Percentiles rank a stretch among this genome's conserved stretches.
phyloP scores from a whole-genome alignment of 2,329 filamentous ascomycete genomes.

The Drechslerella coelobrocha region DNA sequence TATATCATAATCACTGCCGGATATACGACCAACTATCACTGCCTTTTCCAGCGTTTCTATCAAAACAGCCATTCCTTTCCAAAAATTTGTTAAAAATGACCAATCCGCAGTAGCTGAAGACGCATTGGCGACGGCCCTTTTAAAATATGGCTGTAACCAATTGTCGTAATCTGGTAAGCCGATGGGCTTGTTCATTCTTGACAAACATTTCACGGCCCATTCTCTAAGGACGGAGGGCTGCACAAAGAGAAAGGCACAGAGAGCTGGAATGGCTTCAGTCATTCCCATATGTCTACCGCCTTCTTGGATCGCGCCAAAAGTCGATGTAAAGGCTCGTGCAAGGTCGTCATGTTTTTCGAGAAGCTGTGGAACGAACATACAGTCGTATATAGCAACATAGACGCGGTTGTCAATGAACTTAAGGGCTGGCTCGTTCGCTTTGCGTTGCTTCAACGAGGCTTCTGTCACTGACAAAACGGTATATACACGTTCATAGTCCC shows the following conservation, averaged over 20 bases:
- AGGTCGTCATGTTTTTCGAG: slow-evolving; percentile 49
- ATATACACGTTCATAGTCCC: slow-evolving; percentile 42
- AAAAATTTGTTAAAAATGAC: slow-evolving; percentile 50
- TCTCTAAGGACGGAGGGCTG: slow-evolving; percentile 49
- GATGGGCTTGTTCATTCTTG: slow-evolving; percentile 50
- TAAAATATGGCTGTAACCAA: slow-evolving; percentile 51
- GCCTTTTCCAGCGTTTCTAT: slow-evolving; percentile 51
- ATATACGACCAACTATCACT: slow-evolving; percentile 54
- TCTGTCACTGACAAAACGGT: slow-evolving; percentile 20
- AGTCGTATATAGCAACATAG: slow-evolving; percentile 44
- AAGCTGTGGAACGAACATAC: slow-evolving; percentile 43
- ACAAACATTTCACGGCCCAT: slow-evolving; percentile 52
- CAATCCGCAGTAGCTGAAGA: slow-evolving; percentile 43
- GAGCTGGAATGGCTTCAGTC: slow-evolving; percentile 52
- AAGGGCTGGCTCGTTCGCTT: slow-evolving; percentile 22
- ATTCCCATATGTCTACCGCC: slow-evolving; percentile 52
- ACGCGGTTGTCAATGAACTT: slow-evolving; percentile 46
- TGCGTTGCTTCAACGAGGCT: slow-evolving; percentile 14
- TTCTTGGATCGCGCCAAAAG: slow-evolving; percentile 52
- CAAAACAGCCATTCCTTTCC: slow-evolving; percentile 52
- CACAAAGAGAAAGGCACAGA: slow-evolving; percentile 54
- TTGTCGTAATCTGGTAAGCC: slow-evolving; percentile 51
- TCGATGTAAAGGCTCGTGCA: slow-evolving; percentile 37
- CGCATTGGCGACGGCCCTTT: slow-evolving; percentile 46
- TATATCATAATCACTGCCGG: slow-evolving; percentile 54